Base-by-base conservation (phyloP, 176 grass and related monocot genomes). In the Avena eriantha region DNA sequence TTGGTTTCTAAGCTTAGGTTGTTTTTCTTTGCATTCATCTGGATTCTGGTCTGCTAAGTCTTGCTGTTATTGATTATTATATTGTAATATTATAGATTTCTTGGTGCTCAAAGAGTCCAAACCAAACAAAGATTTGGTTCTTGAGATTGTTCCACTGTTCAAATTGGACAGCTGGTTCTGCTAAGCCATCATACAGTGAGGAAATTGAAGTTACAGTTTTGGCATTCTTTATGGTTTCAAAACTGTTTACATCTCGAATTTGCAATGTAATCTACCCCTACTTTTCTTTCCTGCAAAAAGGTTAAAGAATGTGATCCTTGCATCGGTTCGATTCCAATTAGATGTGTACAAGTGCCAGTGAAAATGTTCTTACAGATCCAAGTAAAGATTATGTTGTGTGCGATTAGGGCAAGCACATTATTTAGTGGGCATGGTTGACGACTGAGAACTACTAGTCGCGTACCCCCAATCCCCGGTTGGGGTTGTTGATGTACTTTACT, bases 111-210 rank as follows among this genome's bases (percentile, higher is more conserved):
- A 17, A 63, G 58, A 80, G 60, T 90, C 83, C 70, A 86, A 78
- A 81, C 88, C 83, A 86, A 82, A 86, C 34, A 85, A 86, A 82
- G 26, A 51, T 69, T 85, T 86, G 83, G 88, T 86, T 86, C 88
- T 90, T 86, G 88, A 76, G 70, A 90, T 41, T 77, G 36, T 48
- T 60, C 65, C 85, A 57, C 18, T 19, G 18, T 23, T 69, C 66
- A 69, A 76, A 31, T 57, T 56, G 14, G 23, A 81, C 48, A 57
- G 31, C 57, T 85, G 18, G 5, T 36, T 69, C 2, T 85, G 47
- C 47, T 57, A 50, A 80, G 56, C 49, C 45, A 73, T 10, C 10
- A 74, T 23, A 74, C 21, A 67, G 23, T 36, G 50, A 69, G 61
- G 51, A 71, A 71, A 82, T 26, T 15, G 0, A 67, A 67, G 13